Conservation (phyloP, 1,284 basidiomycete species). For the Violaceomyces palustris region DNA sequence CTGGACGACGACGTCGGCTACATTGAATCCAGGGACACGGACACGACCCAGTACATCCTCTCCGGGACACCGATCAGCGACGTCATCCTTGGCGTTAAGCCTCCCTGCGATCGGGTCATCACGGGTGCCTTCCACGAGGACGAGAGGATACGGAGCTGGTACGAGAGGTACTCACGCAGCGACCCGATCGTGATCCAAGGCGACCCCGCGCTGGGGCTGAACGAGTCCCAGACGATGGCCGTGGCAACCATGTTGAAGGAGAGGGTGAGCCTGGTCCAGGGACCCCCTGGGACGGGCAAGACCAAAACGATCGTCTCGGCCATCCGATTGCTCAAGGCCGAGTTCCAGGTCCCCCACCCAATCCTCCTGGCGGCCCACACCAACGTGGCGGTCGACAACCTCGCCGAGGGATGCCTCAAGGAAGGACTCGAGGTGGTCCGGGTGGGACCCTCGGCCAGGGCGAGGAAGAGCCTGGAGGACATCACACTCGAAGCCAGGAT, state of each 20-base stretch:
- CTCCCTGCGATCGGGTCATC: conserved; percentile 59
- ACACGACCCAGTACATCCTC: conserved; percentile 28
- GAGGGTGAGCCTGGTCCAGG: conserved; percentile 75
- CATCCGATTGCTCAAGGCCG: conserved; percentile 74
- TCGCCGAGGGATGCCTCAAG: conserved; percentile 64
- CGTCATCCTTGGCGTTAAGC: conserved; percentile 57
- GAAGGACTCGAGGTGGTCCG: conserved; percentile 71
- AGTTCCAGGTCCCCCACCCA: conserved; percentile 78
- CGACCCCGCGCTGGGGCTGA: conserved; percentile 72
- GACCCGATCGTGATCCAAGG: conserved; percentile 68
- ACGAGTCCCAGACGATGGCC: conserved; percentile 72
- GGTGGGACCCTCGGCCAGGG: conserved; percentile 61
- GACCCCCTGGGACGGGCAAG: conserved; percentile 93
- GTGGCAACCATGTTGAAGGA: conserved; percentile 81
- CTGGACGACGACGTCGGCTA: conserved; percentile 63
- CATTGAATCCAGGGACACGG: conserved; percentile 25
- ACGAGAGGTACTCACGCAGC: conserved; percentile 54
- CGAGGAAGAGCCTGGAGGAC: conserved; percentile 60
- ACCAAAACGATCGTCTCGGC: conserved; percentile 85
- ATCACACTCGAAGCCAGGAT: conserved; percentile 67
- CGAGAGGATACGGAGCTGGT: conserved; percentile 51
- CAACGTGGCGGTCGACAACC: conserved; percentile 89
- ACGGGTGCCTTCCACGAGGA: conserved; percentile 62
- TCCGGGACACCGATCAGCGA: conserved; percentile 40
- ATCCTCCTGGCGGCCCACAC: conserved; percentile 87